Percentiles rank a stretch among this genome's conserved stretches.
Evolutionary conservation across 495 filamentous ascomycete species (phyloP).

Genomic region (Parmelia sp.): DNA sequence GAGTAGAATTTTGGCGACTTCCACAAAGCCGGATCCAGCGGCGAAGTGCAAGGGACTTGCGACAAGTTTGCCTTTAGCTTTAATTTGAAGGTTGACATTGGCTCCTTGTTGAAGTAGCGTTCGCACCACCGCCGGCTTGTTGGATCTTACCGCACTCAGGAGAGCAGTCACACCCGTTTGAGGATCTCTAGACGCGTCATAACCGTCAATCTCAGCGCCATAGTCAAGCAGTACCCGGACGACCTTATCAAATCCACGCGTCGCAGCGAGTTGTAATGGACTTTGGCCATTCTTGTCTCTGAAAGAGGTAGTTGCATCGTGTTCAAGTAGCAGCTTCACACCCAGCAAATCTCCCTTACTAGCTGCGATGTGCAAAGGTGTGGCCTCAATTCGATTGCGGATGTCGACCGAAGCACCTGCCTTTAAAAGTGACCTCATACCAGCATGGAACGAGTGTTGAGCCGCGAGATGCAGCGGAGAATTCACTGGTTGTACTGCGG

Average conservation of each 20-base stretch:
- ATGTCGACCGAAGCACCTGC: slow-evolving; percentile 7
- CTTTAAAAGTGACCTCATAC: slow-evolving; percentile 1
- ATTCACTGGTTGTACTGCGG: background rate
- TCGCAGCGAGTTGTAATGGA: slow-evolving; percentile 1
- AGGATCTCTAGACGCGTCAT: background rate
- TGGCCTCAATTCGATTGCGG: slow-evolving; percentile 2
- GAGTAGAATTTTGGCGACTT: slow-evolving; percentile 3
- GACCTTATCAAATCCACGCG: slow-evolving; percentile 2
- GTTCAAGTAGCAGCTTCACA: slow-evolving; percentile 7
- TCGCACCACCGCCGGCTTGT: slow-evolving; percentile 2
- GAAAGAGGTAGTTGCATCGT: background rate
- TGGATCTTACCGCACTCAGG: slow-evolving; percentile 6
- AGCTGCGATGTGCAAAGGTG: slow-evolving; percentile 1
- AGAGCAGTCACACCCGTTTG: background rate
- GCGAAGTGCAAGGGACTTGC: slow-evolving; percentile 5
- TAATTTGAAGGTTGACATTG: slow-evolving; percentile 3
- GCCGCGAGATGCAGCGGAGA: slow-evolving; percentile 8
- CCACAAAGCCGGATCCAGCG: background rate
- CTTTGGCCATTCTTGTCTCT: slow-evolving; percentile 4
- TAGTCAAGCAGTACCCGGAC: slow-evolving; percentile 2
- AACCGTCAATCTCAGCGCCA: slow-evolving; percentile 1
- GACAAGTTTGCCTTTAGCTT: background rate
- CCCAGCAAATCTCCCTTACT: slow-evolving; percentile 1
- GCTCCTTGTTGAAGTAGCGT: slow-evolving; percentile 2
- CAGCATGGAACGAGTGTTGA: slow-evolving; percentile 3